phyloP scores from a whole-genome alignment of 2,329 filamentous ascomycete genomes.

The Cephalotrichum gorgonifer region DNA sequence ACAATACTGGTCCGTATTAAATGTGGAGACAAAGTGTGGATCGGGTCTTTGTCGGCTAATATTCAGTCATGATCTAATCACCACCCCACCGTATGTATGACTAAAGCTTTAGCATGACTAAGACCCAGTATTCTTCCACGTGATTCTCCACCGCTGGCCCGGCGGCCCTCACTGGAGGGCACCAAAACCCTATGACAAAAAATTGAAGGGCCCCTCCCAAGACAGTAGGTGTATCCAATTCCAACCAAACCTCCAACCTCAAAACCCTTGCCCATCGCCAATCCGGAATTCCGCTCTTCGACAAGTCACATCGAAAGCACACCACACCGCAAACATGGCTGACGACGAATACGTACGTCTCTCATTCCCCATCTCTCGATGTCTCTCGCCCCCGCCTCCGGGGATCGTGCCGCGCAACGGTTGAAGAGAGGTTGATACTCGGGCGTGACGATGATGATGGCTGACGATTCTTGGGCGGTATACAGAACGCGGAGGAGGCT shows the following conservation, averaged over 20 bases:
- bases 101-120: slow-evolving; percentile 1
- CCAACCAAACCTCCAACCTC: slow-evolving; percentile 21
- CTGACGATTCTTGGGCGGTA: slow-evolving; percentile 3
- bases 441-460: background rate
- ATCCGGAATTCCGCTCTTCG: slow-evolving; percentile 29
- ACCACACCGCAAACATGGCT: slow-evolving; percentile 59
- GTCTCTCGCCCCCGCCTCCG: slow-evolving; percentile 1
- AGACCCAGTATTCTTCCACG: background rate
- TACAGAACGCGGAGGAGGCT: slow-evolving; percentile 91
- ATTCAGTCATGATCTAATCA: background rate
- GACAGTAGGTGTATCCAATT: slow-evolving; percentile 7
- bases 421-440: too few relatives aligned
- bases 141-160: background rate
- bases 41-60: too few relatives aligned
- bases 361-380: background rate
- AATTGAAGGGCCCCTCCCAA: slow-evolving; percentile 19
- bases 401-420: too few relatives aligned
- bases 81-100: too few relatives aligned
- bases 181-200: slow-evolving; percentile 28
- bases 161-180: slow-evolving; percentile 20
- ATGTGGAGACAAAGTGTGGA: too few relatives aligned
- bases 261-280: slow-evolving; percentile 5
- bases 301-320: slow-evolving; percentile 30
- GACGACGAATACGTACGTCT: slow-evolving; percentile 76
- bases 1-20: too few relatives aligned